Evolutionary conservation across 225 moss, liverwort and hornwort genomes (phyloP).

Genomic region (Rhytidiadelphus loreus): DNA sequence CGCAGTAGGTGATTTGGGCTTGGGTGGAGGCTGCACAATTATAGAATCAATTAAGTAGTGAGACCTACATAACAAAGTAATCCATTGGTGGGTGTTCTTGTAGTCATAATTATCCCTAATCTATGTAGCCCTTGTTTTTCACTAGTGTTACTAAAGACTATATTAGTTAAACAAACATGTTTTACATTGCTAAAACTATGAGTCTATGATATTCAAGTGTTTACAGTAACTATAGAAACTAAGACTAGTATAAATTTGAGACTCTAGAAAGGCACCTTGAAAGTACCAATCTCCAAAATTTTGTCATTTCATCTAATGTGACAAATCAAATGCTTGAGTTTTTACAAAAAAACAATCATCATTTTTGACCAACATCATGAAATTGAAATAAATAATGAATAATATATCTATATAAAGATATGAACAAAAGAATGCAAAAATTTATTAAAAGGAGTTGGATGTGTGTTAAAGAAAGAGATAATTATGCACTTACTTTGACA

Average conservation of each 20-base stretch:
- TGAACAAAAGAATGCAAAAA: no score
- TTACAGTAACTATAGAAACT: neutral
- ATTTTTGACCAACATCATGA: no score
- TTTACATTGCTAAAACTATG: neutral
- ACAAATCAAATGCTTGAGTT: no score
- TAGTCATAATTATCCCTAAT: neutral
- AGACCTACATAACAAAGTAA: no score
- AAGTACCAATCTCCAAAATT: neutral
- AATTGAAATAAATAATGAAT: neutral
- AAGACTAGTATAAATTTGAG: neutral
- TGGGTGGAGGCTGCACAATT: neutral
- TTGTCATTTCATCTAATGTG: neutral
- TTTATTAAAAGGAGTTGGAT: no score
- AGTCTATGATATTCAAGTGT: no score
- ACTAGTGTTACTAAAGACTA: no score
- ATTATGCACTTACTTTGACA: neutral
- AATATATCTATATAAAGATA: no score
- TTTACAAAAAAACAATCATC: rapidly evolving
- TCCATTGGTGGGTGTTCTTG: no score
- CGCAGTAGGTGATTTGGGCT: neutral
- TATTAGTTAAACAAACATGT: rapidly evolving
- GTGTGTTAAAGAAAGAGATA: neutral
- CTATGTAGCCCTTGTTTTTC: rapidly evolving
- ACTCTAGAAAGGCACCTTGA: no score
- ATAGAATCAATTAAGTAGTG: neutral